Base-by-base conservation (phyloP, 2,329 filamentous ascomycete genomes). In the Pestalotiopsis sp. region DNA sequence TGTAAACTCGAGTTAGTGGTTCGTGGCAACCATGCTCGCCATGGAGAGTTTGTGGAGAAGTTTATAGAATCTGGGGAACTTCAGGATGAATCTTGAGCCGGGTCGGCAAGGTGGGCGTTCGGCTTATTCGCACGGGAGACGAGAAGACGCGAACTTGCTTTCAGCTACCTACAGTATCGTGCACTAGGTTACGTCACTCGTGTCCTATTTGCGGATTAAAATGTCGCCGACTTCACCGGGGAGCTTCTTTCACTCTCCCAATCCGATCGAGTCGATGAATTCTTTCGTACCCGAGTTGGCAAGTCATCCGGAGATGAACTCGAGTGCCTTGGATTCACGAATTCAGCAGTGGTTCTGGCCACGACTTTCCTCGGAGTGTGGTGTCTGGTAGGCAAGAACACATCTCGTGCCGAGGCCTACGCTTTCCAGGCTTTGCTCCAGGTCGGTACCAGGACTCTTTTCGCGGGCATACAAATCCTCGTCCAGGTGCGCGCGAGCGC, bases 401-500 rank as follows among this genome's bases (percentile, higher is more conserved):
- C 75, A 13, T 70, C 74, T 4, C 27, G 59, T 20, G 68, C 70
- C 2, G 68, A 75, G 63, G 58, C 62, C 1, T 69, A 69, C 27
- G 70, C 73, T 4, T 69, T 78, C 25, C 78, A 73, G 27, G 65
- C 79, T 20, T 67, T 80, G n/a, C 66, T 73, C 1, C 77, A 77
- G 7, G 68, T 78, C 13, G 72, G 72, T 31, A 67, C 70, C 2
- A 45, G 71, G 14, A 65, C 70, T 38, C 71, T 69, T 20, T 69
- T 71, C 9, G 63, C 69, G 2, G 71, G 70, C 14, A 65, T 82
- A 2, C 75, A 79, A 17, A 75, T 81, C 66, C 25, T 31, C 31
- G 31, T 62, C n/a, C 77, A 80, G 66, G 79, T 80, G 1, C n/a
- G 41, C 41, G 41, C 41, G 1, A 81, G 77, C 58, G 76, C 75